Evolutionary conservation across 2,329 filamentous ascomycete genomes (phyloP).

Genomic region (Drechmeria coniospora): DNA sequence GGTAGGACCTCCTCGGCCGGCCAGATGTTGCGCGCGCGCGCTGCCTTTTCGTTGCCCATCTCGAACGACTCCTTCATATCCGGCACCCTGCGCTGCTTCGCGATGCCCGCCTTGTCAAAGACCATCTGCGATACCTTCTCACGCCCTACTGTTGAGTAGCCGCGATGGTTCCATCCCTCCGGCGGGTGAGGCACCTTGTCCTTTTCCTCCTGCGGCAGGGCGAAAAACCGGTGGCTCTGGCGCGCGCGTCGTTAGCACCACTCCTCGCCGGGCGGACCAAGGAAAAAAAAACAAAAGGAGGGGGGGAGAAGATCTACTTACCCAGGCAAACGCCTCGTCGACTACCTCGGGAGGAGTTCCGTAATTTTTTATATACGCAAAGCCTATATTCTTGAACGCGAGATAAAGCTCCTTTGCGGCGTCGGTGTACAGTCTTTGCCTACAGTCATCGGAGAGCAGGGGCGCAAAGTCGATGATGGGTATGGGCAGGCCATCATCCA

Average conservation of each 20-base stretch:
- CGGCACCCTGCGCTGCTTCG: conserved; percentile 12
- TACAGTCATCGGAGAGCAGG: conserved; percentile 3
- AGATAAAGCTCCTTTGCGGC: conserved; percentile 9
- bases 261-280: background rate
- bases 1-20: conserved; percentile 7
- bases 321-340: conserved; percentile 22
- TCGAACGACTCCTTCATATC: conserved; percentile 25
- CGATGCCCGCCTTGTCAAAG: conserved; percentile 11
- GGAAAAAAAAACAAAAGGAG: background rate
- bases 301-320: conserved; percentile 1
- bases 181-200: conserved; percentile 13
- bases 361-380: conserved; percentile 20
- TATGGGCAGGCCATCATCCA: no score
- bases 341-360: conserved; percentile 18
- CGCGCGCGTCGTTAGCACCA: background rate
- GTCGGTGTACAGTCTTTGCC: conserved; percentile 3
- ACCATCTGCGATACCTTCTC: conserved; percentile 18
- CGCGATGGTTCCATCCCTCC: conserved; percentile 17
- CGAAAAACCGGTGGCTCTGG: conserved; percentile 14
- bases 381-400: conserved; percentile 17
- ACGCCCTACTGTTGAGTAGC: conserved; percentile 16
- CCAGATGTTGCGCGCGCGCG: conserved; percentile 10
- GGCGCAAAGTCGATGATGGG: conserved; percentile 9
- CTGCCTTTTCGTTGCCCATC: conserved; percentile 18
- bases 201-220: conserved; percentile 13